These are phyloP conservation scores for Debaryomyces prosopidis DNA, from an alignment of 805 yeast species.

Conservation along the genomic window DNA sequence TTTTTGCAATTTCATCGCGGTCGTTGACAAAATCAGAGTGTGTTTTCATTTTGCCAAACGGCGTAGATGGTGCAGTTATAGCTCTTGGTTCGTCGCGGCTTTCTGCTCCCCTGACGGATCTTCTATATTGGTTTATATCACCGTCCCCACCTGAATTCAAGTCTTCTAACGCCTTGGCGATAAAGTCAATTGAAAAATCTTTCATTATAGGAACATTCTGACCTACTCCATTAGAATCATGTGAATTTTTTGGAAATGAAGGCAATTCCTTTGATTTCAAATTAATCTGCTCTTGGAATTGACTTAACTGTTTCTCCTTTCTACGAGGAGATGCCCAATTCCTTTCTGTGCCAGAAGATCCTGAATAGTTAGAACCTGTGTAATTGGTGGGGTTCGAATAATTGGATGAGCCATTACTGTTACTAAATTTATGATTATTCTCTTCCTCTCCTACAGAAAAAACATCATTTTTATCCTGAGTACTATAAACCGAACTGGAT, in stretches of 20 bases:
- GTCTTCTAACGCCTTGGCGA: slow-evolving; percentile 47
- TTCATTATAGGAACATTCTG: slow-evolving; percentile 35
- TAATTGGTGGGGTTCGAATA: slow-evolving; percentile 42
- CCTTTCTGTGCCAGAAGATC: slow-evolving; percentile 23
- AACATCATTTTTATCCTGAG: slow-evolving; percentile 18
- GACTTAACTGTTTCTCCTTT: slow-evolving; percentile 29
- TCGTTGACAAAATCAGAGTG: slow-evolving; percentile 37
- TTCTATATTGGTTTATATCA: slow-evolving; percentile 39
- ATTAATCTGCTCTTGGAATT: slow-evolving; percentile 41
- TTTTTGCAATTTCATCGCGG: slow-evolving; percentile 34
- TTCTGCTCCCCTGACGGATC: slow-evolving; percentile 31
- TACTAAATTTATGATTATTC: slow-evolving; percentile 7
- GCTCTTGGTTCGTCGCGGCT: slow-evolving; percentile 12
- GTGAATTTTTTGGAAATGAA: slow-evolving; percentile 6
- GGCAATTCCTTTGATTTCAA: slow-evolving; percentile 32
- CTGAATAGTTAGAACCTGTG: slow-evolving; percentile 17
- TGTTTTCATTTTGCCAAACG: slow-evolving; percentile 12
- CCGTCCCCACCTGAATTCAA: slow-evolving; percentile 47
- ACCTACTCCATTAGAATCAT: slow-evolving; percentile 5
- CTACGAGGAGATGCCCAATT: slow-evolving; percentile 48
- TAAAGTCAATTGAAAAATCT: slow-evolving; percentile 46
- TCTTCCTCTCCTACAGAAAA: slow-evolving; percentile 12
- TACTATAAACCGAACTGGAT: slow-evolving; percentile 7
- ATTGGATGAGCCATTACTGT: slow-evolving; percentile 24
- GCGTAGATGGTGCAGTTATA: slow-evolving; percentile 17